Conservation (phyloP, 225 moss, liverwort and hornwort species). For the Physcomitrium patens region DNA sequence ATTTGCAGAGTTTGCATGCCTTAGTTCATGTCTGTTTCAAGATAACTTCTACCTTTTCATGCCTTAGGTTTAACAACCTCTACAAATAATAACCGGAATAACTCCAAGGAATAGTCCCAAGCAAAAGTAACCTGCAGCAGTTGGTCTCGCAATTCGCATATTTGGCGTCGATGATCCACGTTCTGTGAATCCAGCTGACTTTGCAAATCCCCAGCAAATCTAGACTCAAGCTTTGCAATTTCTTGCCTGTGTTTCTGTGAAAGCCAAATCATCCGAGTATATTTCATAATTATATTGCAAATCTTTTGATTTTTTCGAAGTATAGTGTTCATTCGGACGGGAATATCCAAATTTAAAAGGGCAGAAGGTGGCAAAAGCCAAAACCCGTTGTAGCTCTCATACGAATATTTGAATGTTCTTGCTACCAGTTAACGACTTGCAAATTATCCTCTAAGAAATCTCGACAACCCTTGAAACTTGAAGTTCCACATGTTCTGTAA, state of each 20-base stretch:
- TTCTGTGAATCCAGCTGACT: constrained; percentile 70
- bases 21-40: too few relatives aligned
- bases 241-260: constrained; percentile 84
- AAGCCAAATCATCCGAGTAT: constrained; percentile 17
- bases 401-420: too few relatives aligned
- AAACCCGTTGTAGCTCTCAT: too few relatives aligned
- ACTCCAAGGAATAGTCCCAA: not conserved
- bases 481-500: not conserved
- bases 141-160: constrained; percentile 72
- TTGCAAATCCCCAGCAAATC: constrained; percentile 64
- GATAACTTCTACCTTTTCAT: not conserved
- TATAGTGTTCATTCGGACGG: too few relatives aligned
- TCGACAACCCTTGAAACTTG: too few relatives aligned
- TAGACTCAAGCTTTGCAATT: constrained; percentile 59
- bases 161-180: constrained; percentile 65
- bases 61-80: not conserved
- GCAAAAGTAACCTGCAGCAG: constrained; percentile 62
- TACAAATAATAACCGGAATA: not conserved
- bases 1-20: too few relatives aligned
- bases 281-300: not conserved
- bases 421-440: too few relatives aligned
- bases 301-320: not conserved
- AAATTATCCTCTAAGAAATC: too few relatives aligned
- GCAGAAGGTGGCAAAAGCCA: too few relatives aligned
- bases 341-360: too few relatives aligned